phyloP scores from a whole-genome alignment of 2,329 filamentous ascomycete species.

The Hypoxylon sp. region DNA sequence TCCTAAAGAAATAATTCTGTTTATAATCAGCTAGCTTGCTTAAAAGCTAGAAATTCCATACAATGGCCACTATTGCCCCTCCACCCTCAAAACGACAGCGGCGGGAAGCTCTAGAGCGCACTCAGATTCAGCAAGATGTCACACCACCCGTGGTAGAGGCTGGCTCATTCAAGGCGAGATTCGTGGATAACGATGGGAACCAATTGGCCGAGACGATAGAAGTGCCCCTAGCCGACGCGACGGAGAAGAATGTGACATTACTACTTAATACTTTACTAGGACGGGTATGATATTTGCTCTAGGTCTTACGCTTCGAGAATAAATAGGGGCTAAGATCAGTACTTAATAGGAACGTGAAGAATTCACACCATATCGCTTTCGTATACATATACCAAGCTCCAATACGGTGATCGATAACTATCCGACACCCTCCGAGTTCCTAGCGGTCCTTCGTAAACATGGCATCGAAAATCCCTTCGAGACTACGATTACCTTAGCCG shows the following conservation, averaged over 20 bases:
- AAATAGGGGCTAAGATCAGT: constrained; percentile 18
- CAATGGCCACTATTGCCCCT: constrained; percentile 86
- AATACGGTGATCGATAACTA: constrained; percentile 70
- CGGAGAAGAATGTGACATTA: constrained; percentile 89
- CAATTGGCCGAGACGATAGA: constrained; percentile 78
- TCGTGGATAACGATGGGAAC: constrained; percentile 84
- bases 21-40: constrained; percentile 3
- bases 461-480: constrained; percentile 72
- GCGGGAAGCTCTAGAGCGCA: constrained; percentile 79
- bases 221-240: constrained; percentile 86
- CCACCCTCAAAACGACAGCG: constrained; percentile 91
- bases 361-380: constrained; percentile 73
- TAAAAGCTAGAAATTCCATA: constrained; percentile 7
- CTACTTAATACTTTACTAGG: constrained; percentile 88
- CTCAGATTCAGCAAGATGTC: constrained; percentile 82
- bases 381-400: constrained; percentile 70
- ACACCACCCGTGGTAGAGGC: constrained; percentile 75
- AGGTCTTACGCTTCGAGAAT: constrained; percentile 6
- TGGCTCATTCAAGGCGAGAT: constrained; percentile 87
- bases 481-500: constrained; percentile 68
- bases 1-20: neutral
- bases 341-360: constrained; percentile 65
- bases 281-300: constrained; percentile 67
- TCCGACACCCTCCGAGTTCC: constrained; percentile 65
- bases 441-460: constrained; percentile 68